Conservation (phyloP, 2,329 filamentous ascomycete species). For the Beauveria varroae region DNA sequence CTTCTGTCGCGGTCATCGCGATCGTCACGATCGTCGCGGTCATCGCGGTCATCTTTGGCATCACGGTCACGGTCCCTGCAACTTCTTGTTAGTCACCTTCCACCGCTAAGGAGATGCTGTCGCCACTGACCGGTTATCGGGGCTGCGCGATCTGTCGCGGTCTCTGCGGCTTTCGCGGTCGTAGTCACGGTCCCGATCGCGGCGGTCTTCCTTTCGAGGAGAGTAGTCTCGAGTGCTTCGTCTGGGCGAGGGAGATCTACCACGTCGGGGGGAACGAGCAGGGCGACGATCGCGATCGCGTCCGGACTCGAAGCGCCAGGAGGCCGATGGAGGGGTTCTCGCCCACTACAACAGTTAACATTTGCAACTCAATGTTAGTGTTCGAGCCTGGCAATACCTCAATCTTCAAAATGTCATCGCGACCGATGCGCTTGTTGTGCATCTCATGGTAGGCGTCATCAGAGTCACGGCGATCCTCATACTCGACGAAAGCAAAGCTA, state of each 20-base stretch:
- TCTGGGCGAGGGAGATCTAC: constrained; percentile 72
- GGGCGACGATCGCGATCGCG: constrained; percentile 63
- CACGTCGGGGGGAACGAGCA: constrained; percentile 56
- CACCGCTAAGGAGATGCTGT: constrained; percentile 7
- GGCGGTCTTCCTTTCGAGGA: constrained; percentile 80
- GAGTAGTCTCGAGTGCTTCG: constrained; percentile 73
- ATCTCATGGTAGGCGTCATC: constrained; percentile 99
- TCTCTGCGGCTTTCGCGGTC: constrained; percentile 70
- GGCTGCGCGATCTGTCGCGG: constrained; percentile 68
- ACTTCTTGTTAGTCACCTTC: neutral
- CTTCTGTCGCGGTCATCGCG: constrained; percentile 56
- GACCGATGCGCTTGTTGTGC: constrained; percentile 97
- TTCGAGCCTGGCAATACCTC: constrained; percentile 56
- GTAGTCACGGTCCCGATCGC: constrained; percentile 71
- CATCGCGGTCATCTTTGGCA: constrained; percentile 59
- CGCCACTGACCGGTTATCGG: constrained; percentile 46
- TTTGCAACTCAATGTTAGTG: neutral
- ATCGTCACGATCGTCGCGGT: constrained; percentile 47
- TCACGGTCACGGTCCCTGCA: constrained; percentile 47
- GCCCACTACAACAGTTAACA: constrained; percentile 64
- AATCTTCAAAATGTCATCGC: constrained; percentile 94
- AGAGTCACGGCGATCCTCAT: constrained; percentile 95
- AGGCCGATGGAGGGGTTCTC: constrained; percentile 92
- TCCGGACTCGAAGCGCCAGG: constrained; percentile 95
- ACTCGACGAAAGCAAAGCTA: constrained; percentile 97